A percentile compares a stretch with the other conserved stretches of the same genome.
phyloP scores from a whole-genome alignment of 2,329 filamentous ascomycete genomes.

The Trichoderma polysporum region DNA sequence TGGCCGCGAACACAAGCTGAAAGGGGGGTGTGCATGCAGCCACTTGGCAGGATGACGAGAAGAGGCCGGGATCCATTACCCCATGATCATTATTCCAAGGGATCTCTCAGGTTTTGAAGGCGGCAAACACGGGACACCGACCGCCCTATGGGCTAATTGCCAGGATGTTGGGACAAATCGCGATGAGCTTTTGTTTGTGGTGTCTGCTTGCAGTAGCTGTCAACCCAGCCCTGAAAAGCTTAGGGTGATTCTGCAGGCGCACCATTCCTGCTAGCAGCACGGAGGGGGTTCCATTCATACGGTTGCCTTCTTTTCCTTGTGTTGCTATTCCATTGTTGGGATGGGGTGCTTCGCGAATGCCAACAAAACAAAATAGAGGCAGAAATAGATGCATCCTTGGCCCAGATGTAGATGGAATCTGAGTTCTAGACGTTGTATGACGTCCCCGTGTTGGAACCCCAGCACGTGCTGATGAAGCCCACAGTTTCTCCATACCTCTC shows the following conservation, averaged over 20 bases:
- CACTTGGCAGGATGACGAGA: constrained; percentile 22
- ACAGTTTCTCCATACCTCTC: background rate
- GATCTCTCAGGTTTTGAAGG: background rate
- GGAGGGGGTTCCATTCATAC: background rate
- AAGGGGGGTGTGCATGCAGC: constrained; percentile 21
- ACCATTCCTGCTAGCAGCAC: background rate
- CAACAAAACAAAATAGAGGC: background rate
- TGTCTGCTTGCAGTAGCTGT: background rate
- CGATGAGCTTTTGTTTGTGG: background rate
- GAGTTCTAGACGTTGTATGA: background rate
- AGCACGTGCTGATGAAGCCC: constrained; percentile 11
- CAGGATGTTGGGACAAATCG: background rate
- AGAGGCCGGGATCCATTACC: background rate
- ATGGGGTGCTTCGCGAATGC: background rate
- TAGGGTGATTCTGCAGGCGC: background rate
- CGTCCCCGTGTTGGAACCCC: background rate
- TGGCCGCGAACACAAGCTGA: constrained; percentile 19
- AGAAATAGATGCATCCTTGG: background rate
- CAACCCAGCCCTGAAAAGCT: background rate
- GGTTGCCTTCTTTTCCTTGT: background rate
- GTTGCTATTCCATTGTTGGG: background rate
- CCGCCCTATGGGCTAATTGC: background rate
- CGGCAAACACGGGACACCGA: background rate
- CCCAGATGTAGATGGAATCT: background rate
- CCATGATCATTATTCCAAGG: background rate